Evolutionary conservation across 2,329 filamentous ascomycete genomes (phyloP), one percentile per base, ranked within the genome.

Genomic region (Calonectria crousiana): DNA sequence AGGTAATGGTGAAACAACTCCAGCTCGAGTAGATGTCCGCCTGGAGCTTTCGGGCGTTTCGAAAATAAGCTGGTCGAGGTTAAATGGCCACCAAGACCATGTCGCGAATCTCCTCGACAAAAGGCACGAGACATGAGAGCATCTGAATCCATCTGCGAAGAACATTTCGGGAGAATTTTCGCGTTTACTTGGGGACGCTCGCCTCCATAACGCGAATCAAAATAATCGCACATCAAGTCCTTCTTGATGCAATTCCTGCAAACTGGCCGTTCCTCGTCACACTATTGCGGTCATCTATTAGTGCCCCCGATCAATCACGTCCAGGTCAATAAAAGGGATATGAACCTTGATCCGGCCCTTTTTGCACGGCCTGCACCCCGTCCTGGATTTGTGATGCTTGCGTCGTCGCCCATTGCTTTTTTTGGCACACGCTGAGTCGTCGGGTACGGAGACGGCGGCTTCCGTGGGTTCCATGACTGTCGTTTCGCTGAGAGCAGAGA

Each of bases 351-450:
- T 47, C 6, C 69, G 49, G 16, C 62, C 36, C 10, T 32, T n/a
- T 26, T 71, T 71, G 41, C 69, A 71, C 1, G 49, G 49, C 11
- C 14, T 28, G 11, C 69, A 71, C 11, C 69, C 69, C 11, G 36
- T 51, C 38, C 62, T 58, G 1, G 69, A 71, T 44, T 71, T 71
- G 49, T 67, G 60, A 51, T 67, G 69, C n/a, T 23, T 52, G 6
- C 69, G 51, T 23, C 69, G 62, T 30, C n/a, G 30, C 34, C n/a
- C 20, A 20, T 26, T 11, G 2, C 14, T 16, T 6, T 67, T 28
- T 8, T 32, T n/a, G 6, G 34, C 53, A 32, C 23, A 9, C 9
- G 9, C 23, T 14, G 49, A 38, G 11, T 52, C 26, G 16, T 30
- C 47, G 13, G 49, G 26, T 14, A 3, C 13, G 26, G 36, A 13